Base-by-base conservation (phyloP, 495 filamentous ascomycete species). In the Aspergillus carlsbadensis region DNA sequence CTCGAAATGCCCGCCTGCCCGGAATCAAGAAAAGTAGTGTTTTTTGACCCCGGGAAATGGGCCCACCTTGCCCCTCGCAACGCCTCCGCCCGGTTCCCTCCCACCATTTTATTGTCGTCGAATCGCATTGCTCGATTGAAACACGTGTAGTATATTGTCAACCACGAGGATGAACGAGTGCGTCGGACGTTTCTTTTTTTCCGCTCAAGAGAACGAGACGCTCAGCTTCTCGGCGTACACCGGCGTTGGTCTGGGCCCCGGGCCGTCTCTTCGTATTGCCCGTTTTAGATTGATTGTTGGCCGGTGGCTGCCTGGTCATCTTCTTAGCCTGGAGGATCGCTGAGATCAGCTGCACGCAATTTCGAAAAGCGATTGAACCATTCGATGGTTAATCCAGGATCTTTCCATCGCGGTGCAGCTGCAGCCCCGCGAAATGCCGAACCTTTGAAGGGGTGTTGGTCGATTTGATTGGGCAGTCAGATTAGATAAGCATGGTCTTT, bases 61-160 rank as follows among this genome's bases (percentile, higher is more conserved):
- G 66, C 3, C 58, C 68, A 24, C 64, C 60, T 18, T 63, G 67
- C 70, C 68, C 68, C 54, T 71, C 68, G 51, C 70, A 71, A 33
- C 36, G 70, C 65, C 53, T 71, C 68, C n/a, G 56, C 55, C 10
- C 64, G 58, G n/a, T 59, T 59, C 15, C 52, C 44, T 10, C 61
- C 53, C 3, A 10, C 20, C 2, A 66, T 42, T 52, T 71, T 75
- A 22, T 68, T 67, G 43, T 73, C 67, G 36, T 70, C 71, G 35
- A 67, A 75, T 63, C 70, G 71, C 15, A 69, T 64, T 57, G 70
- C 69, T 46, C 69, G 67, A 33, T 68, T 65, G 17, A 66, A 60
- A 61, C 72, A 75, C 35, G 72, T 71, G 22, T 67, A 67, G n/a
- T n/a, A 50, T 68, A 72, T 15, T 67, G 68, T 65, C 6, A 46